A percentile compares a stretch with the other conserved stretches of the same genome.
Conservation (phyloP, 164 flowering plant genomes). For the Cinnamomum chago region DNA sequence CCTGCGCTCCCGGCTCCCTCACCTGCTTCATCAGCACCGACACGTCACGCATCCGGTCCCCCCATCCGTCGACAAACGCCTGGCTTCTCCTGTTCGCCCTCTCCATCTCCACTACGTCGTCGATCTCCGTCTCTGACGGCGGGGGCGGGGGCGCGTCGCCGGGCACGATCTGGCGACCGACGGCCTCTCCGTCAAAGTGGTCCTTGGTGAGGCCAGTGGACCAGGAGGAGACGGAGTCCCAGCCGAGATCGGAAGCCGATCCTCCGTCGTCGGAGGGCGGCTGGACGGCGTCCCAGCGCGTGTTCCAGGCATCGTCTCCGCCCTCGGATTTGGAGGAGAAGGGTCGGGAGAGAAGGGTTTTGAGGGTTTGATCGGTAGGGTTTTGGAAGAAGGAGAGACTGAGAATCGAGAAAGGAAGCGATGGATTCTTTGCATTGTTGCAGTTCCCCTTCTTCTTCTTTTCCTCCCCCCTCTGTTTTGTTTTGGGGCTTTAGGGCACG, state of each 20-base stretch:
- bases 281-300: constrained; percentile 14
- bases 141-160: not conserved
- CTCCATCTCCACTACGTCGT: constrained; percentile 26
- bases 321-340: constrained; percentile 31
- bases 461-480: too few species aligned
- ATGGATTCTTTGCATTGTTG: constrained; percentile 21
- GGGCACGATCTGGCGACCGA: constrained; percentile 34
- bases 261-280: constrained; percentile 14
- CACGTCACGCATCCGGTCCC: constrained; percentile 40
- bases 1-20: constrained; percentile 81
- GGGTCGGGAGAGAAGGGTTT: not conserved
- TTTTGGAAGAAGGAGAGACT: constrained; percentile 6
- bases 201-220: constrained; percentile 77
- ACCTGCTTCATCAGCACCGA: constrained; percentile 61
- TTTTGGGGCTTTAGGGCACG: too few species aligned
- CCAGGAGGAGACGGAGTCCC: constrained; percentile 66
- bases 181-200: constrained; percentile 67
- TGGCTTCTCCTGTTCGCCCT: constrained; percentile 34
- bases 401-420: constrained; percentile 9
- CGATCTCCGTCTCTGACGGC: constrained; percentile 15
- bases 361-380: constrained; percentile 9
- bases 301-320: constrained; percentile 16
- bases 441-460: not conserved
- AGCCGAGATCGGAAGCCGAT: constrained; percentile 30
- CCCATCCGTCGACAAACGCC: constrained; percentile 50